Evolutionary conservation across 2,329 filamentous ascomycete genomes (phyloP).

Genomic region (Pezicula rhizophila): DNA sequence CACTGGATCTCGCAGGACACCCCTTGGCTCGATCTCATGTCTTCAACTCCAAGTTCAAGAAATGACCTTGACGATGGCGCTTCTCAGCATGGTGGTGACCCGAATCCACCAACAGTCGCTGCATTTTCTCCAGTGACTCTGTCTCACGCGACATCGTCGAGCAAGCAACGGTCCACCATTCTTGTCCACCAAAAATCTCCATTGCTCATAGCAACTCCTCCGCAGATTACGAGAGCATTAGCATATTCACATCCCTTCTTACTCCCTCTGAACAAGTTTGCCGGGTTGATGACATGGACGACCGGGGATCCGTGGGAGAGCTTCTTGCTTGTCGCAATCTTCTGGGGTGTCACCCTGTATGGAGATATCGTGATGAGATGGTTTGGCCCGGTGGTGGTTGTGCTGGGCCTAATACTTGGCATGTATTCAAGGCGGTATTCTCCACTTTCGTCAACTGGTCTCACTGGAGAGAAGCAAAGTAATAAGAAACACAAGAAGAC

Average conservation of each 20-base stretch:
- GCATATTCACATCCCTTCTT: constrained; percentile 96
- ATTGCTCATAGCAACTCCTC: constrained; percentile 84
- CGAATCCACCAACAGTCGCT: constrained; percentile 69
- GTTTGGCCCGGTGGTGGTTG: constrained; percentile 77
- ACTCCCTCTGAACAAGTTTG: constrained; percentile 78
- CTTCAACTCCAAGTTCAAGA: constrained; percentile 23
- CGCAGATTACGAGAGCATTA: constrained; percentile 86
- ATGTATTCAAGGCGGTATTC: constrained; percentile 93
- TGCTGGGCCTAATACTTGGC: constrained; percentile 72
- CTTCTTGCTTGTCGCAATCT: constrained; percentile 77
- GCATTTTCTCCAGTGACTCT: constrained; percentile 83
- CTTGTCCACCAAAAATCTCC: constrained; percentile 97
- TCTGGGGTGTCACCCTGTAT: constrained; percentile 84
- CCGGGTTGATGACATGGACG: constrained; percentile 87
- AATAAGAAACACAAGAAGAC: constrained; percentile 47
- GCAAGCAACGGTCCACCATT: constrained; percentile 80
- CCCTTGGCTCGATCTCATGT: constrained; percentile 29
- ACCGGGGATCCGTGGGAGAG: constrained; percentile 94
- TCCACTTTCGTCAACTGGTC: constrained; percentile 79
- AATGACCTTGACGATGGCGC: constrained; percentile 20
- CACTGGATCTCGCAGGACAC: constrained; percentile 22
- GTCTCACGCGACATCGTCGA: constrained; percentile 54
- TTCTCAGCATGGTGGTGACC: constrained; percentile 24
- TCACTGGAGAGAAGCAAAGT: constrained; percentile 49
- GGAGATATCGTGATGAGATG: constrained; percentile 76